These are phyloP conservation scores for Tolypocladium tundrense DNA, from an alignment of 2,329 filamentous ascomycete genomes.

Conservation along the genomic window DNA sequence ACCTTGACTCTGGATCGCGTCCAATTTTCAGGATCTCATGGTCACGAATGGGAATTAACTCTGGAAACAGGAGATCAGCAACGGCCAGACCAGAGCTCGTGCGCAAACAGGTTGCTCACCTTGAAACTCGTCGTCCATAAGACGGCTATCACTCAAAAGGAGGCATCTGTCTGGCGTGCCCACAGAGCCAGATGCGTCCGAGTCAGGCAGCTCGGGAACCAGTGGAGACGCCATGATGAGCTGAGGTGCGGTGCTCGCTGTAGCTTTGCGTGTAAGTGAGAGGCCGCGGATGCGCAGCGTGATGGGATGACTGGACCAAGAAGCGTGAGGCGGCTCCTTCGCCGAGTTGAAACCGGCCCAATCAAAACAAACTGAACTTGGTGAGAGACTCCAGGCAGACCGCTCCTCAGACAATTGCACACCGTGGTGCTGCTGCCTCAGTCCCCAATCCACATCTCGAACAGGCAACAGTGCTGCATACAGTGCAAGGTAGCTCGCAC, in stretches of 20 bases:
- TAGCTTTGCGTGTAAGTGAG: not conserved
- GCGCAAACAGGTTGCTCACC: not conserved
- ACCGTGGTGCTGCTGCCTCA: not conserved
- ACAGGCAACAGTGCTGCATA: not conserved
- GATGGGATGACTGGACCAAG: not conserved
- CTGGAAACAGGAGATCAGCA: conserved; percentile 5
- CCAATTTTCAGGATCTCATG: conserved; percentile 23
- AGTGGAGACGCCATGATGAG: not conserved
- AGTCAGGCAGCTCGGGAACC: not conserved
- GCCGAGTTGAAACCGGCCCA: not conserved
- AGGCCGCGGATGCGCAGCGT: not conserved
- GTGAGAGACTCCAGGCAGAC: not conserved
- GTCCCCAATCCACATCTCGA: not conserved
- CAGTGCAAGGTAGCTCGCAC: not conserved
- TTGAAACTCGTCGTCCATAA: not conserved
- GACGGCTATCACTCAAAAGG: not conserved
- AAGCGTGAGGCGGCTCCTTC: not conserved
- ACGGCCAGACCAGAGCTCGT: not conserved
- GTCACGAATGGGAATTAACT: conserved; percentile 18
- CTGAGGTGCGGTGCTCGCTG: too few relatives aligned
- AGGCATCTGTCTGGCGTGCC: not conserved
- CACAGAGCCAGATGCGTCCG: too few relatives aligned
- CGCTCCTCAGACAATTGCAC: not conserved
- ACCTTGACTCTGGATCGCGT: conserved; percentile 24
- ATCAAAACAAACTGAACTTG: not conserved